These are phyloP conservation scores for Ustilago vetiveriae DNA, from an alignment of 1,284 basidiomycete genomes.

Conservation along the genomic window DNA sequence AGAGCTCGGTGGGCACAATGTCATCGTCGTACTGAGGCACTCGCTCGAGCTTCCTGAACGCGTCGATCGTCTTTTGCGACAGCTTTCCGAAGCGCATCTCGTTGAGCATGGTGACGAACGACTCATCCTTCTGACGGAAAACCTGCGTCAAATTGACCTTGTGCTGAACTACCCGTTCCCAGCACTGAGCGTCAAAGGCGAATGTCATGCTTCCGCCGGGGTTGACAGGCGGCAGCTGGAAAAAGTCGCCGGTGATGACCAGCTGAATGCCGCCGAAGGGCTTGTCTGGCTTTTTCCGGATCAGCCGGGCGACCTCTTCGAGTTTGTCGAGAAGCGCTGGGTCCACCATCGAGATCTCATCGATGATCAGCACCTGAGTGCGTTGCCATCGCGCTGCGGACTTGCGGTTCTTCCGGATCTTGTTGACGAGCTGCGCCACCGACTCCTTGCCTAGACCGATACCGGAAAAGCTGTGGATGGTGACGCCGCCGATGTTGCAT, in stretches of 20 bases:
- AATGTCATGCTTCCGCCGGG: slow-evolving; percentile 63
- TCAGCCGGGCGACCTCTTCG: slow-evolving; percentile 74
- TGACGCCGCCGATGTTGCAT: slow-evolving; percentile 91
- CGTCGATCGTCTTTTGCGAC: slow-evolving; percentile 51
- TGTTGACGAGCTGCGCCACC: slow-evolving; percentile 74
- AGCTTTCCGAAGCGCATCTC: slow-evolving; percentile 50
- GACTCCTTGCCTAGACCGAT: slow-evolving; percentile 83
- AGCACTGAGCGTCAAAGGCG: slow-evolving; percentile 83
- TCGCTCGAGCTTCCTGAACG: slow-evolving; percentile 49
- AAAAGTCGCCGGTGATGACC: slow-evolving; percentile 93
- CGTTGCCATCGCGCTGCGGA: slow-evolving; percentile 76
- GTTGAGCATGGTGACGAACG: slow-evolving; percentile 61
- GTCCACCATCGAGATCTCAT: slow-evolving; percentile 97
- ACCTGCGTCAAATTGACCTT: slow-evolving; percentile 89
- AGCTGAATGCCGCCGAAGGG: slow-evolving; percentile 96
- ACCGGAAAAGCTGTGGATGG: slow-evolving; percentile 89
- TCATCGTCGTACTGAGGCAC: slow-evolving; percentile 45
- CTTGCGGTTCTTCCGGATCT: slow-evolving; percentile 78
- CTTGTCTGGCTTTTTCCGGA: slow-evolving; percentile 72
- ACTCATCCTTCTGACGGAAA: slow-evolving; percentile 75
- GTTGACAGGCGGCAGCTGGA: slow-evolving; percentile 91
- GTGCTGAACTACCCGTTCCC: slow-evolving; percentile 79
- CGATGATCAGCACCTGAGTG: slow-evolving; percentile 86
- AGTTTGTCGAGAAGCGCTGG: slow-evolving; percentile 91
- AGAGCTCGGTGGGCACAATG: slow-evolving; percentile 68